A percentile compares a stretch with the other conserved stretches of the same genome.
These are phyloP conservation scores for Solanum sparsipilum DNA, from an alignment of 257 asterid genomes.

Conservation along the genomic window DNA sequence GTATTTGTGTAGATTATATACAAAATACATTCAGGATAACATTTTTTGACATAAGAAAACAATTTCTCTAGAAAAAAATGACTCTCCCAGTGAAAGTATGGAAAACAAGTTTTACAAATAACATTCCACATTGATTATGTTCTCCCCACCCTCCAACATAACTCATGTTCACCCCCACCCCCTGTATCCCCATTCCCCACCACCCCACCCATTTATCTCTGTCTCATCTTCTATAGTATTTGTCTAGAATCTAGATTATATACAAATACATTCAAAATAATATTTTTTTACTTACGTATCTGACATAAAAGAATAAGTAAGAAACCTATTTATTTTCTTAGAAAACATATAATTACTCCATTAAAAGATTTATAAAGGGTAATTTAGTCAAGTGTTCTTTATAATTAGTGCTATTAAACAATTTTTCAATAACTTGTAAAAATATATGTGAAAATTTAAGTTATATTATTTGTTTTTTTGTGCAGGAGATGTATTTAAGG, in stretches of 20 bases:
- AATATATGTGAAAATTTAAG: neutral
- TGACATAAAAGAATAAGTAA: neutral
- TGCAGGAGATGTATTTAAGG: constrained; percentile 69
- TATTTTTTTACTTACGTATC: neutral
- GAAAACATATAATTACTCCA: neutral
- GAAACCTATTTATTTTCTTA: neutral
- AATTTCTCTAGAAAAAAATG: no score
- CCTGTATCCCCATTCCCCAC: rapidly evolving
- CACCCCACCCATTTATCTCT: neutral
- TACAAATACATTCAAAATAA: neutral
- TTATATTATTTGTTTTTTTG: neutral
- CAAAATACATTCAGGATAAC: neutral
- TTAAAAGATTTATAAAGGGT: no score
- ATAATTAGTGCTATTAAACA: no score
- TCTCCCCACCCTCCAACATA: neutral
- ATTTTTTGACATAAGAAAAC: neutral
- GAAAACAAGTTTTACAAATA: neutral
- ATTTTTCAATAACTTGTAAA: no score
- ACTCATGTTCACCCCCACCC: neutral
- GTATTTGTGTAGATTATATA: neutral
- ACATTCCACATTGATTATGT: neutral
- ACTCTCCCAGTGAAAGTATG: neutral
- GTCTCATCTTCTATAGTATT: neutral
- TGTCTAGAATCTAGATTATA: neutral
- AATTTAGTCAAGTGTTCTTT: neutral